Evolutionary conservation across 257 asterid species (phyloP).

Genomic region (Fraxinus cuspidata): DNA sequence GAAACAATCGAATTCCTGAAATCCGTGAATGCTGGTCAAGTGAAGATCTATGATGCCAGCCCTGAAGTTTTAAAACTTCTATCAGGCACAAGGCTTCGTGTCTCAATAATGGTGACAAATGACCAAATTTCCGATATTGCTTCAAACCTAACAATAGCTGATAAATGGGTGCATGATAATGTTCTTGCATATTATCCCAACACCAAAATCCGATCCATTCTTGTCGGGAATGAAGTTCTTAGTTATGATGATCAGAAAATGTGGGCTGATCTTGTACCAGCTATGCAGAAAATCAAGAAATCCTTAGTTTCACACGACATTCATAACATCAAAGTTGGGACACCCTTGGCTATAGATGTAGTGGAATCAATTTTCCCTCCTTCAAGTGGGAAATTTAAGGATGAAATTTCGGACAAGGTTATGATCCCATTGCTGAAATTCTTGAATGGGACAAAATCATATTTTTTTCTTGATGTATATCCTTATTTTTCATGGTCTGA

Average conservation of each 20-base stretch:
- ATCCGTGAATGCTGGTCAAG: conserved; percentile 41
- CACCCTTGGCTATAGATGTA: conserved; percentile 71
- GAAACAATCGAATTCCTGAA: conserved; percentile 46
- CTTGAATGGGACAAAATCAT: conserved; percentile 52
- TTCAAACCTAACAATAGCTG: conserved; percentile 44
- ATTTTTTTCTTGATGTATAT: conserved; percentile 57
- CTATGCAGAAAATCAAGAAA: conserved; percentile 54
- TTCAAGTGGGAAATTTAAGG: conserved; percentile 59
- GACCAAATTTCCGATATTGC: conserved; percentile 51
- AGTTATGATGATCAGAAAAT: conserved; percentile 30
- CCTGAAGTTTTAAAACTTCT: conserved; percentile 62
- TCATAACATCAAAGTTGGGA: conserved; percentile 67
- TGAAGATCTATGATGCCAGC: conserved; percentile 67
- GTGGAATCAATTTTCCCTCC: conserved; percentile 67
- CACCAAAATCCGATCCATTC: conserved; percentile 53
- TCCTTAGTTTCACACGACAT: conserved; percentile 39
- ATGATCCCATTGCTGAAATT: conserved; percentile 50
- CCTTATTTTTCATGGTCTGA: conserved; percentile 66
- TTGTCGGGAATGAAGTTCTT: conserved; percentile 74
- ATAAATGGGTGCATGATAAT: conserved; percentile 57
- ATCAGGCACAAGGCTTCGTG: conserved; percentile 53
- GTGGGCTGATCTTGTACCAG: conserved; percentile 72
- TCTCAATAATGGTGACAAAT: conserved; percentile 58
- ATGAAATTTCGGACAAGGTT: conserved; percentile 43
- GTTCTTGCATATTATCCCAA: conserved; percentile 54